These are phyloP conservation scores for Thraustochytrium striatum DNA, from an alignment of 352 stramenopile genomes.

Conservation along the genomic window DNA sequence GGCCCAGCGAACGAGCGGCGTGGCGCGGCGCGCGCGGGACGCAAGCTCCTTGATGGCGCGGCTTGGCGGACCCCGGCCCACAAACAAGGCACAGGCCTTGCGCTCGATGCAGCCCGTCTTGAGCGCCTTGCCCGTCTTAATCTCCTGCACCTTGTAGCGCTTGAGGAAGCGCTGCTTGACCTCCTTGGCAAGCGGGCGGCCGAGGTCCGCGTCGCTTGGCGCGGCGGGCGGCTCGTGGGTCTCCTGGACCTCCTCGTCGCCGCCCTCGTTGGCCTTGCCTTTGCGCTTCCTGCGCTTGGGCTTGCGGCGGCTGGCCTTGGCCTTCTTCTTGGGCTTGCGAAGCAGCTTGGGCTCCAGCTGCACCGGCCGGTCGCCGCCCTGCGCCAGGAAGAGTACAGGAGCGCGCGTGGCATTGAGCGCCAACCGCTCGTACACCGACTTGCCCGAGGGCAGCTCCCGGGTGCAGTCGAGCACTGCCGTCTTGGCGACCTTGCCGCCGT, in stretches of 20 bases:
- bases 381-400: slow-evolving; percentile 30
- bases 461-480: slow-evolving; percentile 32
- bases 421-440: slow-evolving; percentile 24
- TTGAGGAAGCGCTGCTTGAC: neutral
- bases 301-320: neutral
- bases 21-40: neutral
- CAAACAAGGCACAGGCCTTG: slow-evolving; percentile 16
- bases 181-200: neutral
- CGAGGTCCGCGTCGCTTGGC: neutral
- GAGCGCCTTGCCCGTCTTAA: neutral
- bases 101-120: neutral
- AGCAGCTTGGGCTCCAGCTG: slow-evolving; percentile 38
- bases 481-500: neutral
- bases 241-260: neutral
- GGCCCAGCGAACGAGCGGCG: slow-evolving; percentile 13
- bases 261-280: neutral
- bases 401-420: neutral
- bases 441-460: neutral
- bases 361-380: slow-evolving; percentile 26
- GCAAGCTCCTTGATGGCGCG: neutral
- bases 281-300: slow-evolving; percentile 6
- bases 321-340: neutral
- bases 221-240: neutral
- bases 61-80: neutral
- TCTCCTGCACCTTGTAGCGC: neutral